These are phyloP conservation scores for Jatropha multifida DNA, from an alignment of 441 rosid species.

Conservation along the genomic window DNA sequence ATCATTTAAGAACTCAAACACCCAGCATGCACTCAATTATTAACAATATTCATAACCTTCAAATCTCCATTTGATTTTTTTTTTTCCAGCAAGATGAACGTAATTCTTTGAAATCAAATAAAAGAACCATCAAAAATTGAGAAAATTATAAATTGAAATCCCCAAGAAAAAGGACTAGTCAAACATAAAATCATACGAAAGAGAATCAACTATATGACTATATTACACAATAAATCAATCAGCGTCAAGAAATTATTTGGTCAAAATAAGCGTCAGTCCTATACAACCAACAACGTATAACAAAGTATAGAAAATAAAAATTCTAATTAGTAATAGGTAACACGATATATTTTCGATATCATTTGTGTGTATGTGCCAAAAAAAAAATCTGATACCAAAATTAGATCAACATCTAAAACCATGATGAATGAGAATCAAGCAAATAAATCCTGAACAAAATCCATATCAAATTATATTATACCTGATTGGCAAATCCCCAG, in stretches of 20 bases:
- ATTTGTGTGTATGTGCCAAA: neutral
- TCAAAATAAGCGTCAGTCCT: neutral
- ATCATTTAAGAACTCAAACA: neutral
- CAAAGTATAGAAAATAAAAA: neutral
- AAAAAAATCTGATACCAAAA: conserved; percentile 10
- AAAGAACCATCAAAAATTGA: neutral
- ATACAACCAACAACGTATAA: neutral
- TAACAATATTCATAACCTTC: neutral
- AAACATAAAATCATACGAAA: neutral
- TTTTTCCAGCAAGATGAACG: too few relatives aligned
- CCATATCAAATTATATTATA: conserved; percentile 22
- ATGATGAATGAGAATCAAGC: conserved; percentile 8
- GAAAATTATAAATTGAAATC: neutral
- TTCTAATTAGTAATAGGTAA: neutral
- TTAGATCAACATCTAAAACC: conserved; percentile 3
- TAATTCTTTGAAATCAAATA: neutral
- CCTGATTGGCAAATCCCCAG: conserved; percentile 99
- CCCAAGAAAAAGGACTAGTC: neutral
- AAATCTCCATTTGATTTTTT: neutral
- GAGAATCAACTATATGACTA: neutral
- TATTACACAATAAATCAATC: neutral
- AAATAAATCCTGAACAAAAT: neutral
- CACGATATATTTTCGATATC: neutral
- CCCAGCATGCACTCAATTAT: too few relatives aligned
- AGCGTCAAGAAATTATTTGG: neutral